Base-by-base conservation (phyloP, 208 protist genomes). In the Acanthamoeba healyi region DNA sequence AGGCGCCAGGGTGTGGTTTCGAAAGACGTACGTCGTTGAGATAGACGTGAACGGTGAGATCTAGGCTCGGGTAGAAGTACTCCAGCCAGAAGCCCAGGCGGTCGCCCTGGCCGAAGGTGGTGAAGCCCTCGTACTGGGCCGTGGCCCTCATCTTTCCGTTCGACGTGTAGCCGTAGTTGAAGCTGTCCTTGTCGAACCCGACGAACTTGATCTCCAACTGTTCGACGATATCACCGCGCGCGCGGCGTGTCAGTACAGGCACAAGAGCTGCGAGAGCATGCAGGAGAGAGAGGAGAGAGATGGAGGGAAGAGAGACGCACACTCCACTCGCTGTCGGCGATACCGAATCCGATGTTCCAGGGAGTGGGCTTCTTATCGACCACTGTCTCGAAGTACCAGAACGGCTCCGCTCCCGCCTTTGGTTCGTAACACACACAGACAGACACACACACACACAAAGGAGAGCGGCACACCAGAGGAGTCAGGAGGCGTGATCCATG, bases 131-230 rank as follows among this genome's bases (percentile, higher is more conserved):
- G 36, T 46, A 63, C 40, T 63, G 54, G 17, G 77, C 12, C n/a
- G 77, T 86, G 14, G 77, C 77, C n/a, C 84, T 10, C 56, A 91
- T 91, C 84, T 72, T 70, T 24, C 84, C 84, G 84, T 91, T 91
- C 17, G 84, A 91, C 32, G 84, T 91, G 56, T 91, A 91, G 5
- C 84, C 84, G 58, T 91, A 91, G 84, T 91, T 91, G 54, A 91
- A 91, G 56, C 49, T 63, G 22, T 70, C 56, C 58, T 70, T 65
- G 9, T 91, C 84, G 54, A 91, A 91, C 26, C 84, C 84, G 0
- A 91, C 84, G 42, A 91, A 91, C 84, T 91, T 91, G 58, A 72
- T 70, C 58, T 91, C 56, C 56, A 72, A 70, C 84, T 91, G 58
- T 54, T 63, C 14, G 6, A n/a, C n/a, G n/a, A n/a, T n/a, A n/a